phyloP scores from a whole-genome alignment of 495 filamentous ascomycete species.

The Aspergillus nanangensis region DNA sequence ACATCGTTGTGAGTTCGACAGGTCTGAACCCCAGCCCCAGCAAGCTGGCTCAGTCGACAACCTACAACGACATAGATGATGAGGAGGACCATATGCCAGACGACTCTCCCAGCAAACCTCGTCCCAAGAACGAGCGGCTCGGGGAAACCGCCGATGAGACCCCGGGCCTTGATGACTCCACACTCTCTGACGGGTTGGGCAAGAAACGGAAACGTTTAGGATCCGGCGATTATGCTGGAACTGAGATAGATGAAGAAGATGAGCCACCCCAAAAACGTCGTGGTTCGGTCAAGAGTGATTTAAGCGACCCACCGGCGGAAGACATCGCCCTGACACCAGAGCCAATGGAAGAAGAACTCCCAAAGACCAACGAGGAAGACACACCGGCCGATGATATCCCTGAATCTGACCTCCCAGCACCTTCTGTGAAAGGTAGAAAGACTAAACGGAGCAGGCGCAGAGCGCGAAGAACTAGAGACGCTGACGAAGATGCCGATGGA shows the following conservation, averaged over 20 bases:
- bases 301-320: constrained; percentile 36
- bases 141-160: constrained; percentile 21
- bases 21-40: constrained; percentile 59
- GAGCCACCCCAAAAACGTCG: constrained; percentile 42
- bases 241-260: constrained; percentile 40
- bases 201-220: constrained; percentile 49
- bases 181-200: constrained; percentile 26
- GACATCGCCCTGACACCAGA: constrained; percentile 25
- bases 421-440: constrained; percentile 30
- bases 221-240: constrained; percentile 34
- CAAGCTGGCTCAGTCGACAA: constrained; percentile 56
- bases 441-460: constrained; percentile 44
- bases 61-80: constrained; percentile 38
- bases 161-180: constrained; percentile 25
- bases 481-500: constrained; percentile 33
- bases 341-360: constrained; percentile 29
- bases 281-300: constrained; percentile 40
- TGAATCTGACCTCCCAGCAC: constrained; percentile 30
- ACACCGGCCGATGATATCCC: constrained; percentile 33
- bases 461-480: constrained; percentile 33
- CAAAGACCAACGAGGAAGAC: constrained; percentile 30
- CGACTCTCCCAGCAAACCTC: constrained; percentile 39
- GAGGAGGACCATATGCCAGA: constrained; percentile 35
- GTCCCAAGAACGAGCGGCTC: constrained; percentile 29
- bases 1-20: constrained; percentile 54